Percentiles rank a stretch among this genome's conserved stretches.
phyloP scores from a whole-genome alignment of 2,329 filamentous ascomycete genomes.

The Lachnellula occidentalis region DNA sequence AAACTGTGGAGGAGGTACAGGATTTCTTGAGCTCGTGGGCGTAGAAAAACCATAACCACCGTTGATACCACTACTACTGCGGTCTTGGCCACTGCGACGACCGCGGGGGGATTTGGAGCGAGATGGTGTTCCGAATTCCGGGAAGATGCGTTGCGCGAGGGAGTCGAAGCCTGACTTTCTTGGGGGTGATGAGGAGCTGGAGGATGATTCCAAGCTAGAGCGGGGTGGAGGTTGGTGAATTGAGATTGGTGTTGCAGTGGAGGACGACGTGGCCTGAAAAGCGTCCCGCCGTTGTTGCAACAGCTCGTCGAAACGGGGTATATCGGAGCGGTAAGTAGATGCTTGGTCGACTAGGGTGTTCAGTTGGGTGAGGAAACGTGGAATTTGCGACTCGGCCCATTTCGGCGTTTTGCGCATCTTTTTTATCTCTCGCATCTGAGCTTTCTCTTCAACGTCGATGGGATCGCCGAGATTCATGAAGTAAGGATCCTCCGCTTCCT shows the following conservation, averaged over 20 bases:
- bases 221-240: conserved; percentile 33
- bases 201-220: conserved; percentile 38
- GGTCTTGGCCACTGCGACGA: conserved; percentile 22
- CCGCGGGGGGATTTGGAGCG: conserved; percentile 30
- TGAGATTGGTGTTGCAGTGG: conserved; percentile 28
- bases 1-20: conserved; percentile 21
- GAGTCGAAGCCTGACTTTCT: conserved; percentile 52
- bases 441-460: conserved; percentile 36
- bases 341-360: conserved; percentile 59
- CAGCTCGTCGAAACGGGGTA: conserved; percentile 69
- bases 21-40: conserved; percentile 17
- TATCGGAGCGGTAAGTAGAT: conserved; percentile 52
- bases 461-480: conserved; percentile 14
- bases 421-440: conserved; percentile 43
- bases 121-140: conserved; percentile 38
- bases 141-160: conserved; percentile 57
- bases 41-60: conserved; percentile 23
- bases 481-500: conserved; percentile 36
- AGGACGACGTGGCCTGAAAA: conserved; percentile 52
- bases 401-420: conserved; percentile 48
- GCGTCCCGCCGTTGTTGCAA: conserved; percentile 60
- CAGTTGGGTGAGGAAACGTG: conserved; percentile 52
- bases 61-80: conserved; percentile 18
- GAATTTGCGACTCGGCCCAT: conserved; percentile 46
- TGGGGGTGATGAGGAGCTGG: conserved; percentile 46